Evolutionary conservation across 768 basidiomycete species (phyloP).

Genomic region (Aureoboletus auriporus): DNA sequence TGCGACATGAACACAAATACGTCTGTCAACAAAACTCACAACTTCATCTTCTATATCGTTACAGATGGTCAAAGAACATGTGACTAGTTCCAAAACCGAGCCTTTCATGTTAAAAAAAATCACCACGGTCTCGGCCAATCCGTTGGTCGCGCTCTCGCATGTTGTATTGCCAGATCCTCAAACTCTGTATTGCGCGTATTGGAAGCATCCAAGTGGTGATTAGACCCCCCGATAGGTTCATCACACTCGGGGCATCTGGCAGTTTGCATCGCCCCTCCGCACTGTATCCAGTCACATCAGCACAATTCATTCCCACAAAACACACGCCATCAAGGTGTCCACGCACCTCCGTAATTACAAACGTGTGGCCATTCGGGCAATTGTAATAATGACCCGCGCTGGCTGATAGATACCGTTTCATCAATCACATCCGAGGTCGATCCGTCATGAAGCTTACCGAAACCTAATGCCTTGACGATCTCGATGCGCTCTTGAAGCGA

Average conservation of each 20-base stretch:
- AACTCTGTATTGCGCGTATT: conserved; percentile 48
- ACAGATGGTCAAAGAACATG: no score
- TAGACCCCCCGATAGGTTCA: conserved; percentile 46
- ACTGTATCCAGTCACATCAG: conserved; percentile 33
- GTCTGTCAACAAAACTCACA: no score
- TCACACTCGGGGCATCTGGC: conserved; percentile 56
- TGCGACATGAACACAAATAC: no score
- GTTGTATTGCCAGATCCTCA: conserved; percentile 36
- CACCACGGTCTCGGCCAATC: conserved; percentile 28
- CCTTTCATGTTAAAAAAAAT: background rate
- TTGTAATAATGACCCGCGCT: conserved; percentile 45
- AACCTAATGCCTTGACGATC: conserved; percentile 48
- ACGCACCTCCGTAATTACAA: conserved; percentile 52
- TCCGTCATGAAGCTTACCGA: conserved; percentile 32
- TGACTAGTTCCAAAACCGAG: no score
- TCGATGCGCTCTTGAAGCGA: conserved; percentile 50
- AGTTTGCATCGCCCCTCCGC: conserved; percentile 51
- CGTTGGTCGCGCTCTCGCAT: conserved; percentile 27
- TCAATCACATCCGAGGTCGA: background rate
- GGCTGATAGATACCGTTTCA: conserved; percentile 17
- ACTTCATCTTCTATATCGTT: no score
- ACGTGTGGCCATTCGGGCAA: conserved; percentile 59
- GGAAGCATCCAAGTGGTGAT: conserved; percentile 37
- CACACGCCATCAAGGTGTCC: background rate
- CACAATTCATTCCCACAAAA: background rate